Evolutionary conservation across 805 yeast species (phyloP), one percentile per base, ranked within the genome.

Genomic region (Diddensiella caesifluorescens): DNA sequence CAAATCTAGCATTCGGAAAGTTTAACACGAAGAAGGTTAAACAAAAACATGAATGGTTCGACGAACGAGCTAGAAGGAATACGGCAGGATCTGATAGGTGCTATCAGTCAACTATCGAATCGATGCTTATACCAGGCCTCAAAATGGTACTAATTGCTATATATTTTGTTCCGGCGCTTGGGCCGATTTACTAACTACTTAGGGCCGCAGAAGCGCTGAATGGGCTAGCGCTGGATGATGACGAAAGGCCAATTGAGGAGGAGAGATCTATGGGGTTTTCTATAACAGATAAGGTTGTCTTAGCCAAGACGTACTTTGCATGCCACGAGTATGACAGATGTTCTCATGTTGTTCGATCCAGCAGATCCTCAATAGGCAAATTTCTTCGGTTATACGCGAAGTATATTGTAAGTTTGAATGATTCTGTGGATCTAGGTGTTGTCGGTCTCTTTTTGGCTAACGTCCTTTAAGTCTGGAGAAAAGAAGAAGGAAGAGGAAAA

Each of bases 291-390:
- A 74, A 64, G 45, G 63, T 83, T 21, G 49, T 75, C 12, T 65
- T 86, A 21, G 96, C 90, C 1, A 75, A 77, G 41, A 60, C 83
- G 0, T 80, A 83, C 56, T 86, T 90, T 67, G 82, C 78, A 54
- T 78, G 86, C 55, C 80, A 83, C 53, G 97, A 92, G 61, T 90
- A 80, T 57, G 90, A 81, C 44, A 64, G 97, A 21, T 83, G 89
- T 43, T 77, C 83, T 3, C 67, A 69, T 51, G 70, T 70, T 10
- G 64, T 92, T 44, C 69, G 68, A 42, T 68, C 69, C 12, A 57
- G 52, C 16, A 68, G 78, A 38, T 67, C 79, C 3, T 29, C 39
- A 15, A 52, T 49, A 22, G 43, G 52, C 3, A 38, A 50, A 23
- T 92, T 89, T 55, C 60, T 88, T 26, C 65, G 77, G 35, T 63